These are phyloP conservation scores for Malassezia furfur DNA, from an alignment of 1,284 basidiomycete genomes.

Conservation along the genomic window DNA sequence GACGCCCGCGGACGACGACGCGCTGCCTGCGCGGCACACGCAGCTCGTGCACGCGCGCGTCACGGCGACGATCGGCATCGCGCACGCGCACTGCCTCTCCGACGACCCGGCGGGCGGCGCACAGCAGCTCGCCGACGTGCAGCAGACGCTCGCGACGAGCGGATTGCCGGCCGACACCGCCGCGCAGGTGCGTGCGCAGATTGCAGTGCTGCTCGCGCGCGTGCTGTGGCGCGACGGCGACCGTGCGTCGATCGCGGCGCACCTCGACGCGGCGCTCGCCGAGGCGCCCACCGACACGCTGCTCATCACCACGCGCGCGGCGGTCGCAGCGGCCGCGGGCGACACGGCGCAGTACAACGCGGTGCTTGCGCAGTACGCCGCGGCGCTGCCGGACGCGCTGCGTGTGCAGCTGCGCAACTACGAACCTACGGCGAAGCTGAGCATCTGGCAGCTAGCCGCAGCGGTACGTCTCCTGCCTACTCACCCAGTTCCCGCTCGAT, in stretches of 20 bases:
- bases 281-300: slow-evolving; percentile 3
- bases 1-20: slow-evolving; percentile 47
- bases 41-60: slow-evolving; percentile 11
- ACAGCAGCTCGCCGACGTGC: slow-evolving; percentile 8
- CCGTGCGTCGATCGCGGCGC: slow-evolving; percentile 66
- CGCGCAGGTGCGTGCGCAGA: slow-evolving; percentile 59
- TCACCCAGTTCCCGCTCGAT: slow-evolving; percentile 1
- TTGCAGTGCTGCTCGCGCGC: slow-evolving; percentile 69
- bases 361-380: slow-evolving; percentile 6
- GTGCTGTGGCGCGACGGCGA: slow-evolving; percentile 64
- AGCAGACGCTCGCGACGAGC: not conserved
- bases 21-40: slow-evolving; percentile 33
- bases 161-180: not conserved
- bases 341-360: slow-evolving; percentile 6
- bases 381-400: not conserved
- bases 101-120: slow-evolving; percentile 13
- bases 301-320: slow-evolving; percentile 14
- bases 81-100: slow-evolving; percentile 14
- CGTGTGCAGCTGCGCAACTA: slow-evolving; percentile 9
- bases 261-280: slow-evolving; percentile 55
- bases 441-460: slow-evolving; percentile 12
- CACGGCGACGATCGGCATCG: slow-evolving; percentile 18
- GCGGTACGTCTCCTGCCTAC: not conserved
- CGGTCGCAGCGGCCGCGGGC: slow-evolving; percentile 7
- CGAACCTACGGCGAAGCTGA: slow-evolving; percentile 2